A percentile compares a stretch with the other conserved stretches of the same genome.
Conservation (phyloP, 2,329 filamentous ascomycete species). For the Ophiobolus disseminans region DNA sequence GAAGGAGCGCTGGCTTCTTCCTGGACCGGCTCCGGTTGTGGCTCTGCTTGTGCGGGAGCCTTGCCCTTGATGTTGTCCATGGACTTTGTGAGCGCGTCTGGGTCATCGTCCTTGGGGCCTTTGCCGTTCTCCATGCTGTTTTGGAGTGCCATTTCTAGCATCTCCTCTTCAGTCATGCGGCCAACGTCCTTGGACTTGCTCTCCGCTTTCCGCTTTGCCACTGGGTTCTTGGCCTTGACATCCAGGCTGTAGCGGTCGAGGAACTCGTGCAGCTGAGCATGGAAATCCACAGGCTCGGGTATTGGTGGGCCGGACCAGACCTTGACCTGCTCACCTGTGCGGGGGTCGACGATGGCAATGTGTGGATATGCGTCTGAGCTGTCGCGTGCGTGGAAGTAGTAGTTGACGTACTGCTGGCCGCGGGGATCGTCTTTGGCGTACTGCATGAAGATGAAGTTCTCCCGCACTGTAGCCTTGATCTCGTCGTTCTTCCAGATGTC, state of each 20-base stretch:
- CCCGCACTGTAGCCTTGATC: constrained; percentile 79
- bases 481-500: constrained; percentile 93
- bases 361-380: constrained; percentile 92
- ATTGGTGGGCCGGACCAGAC: constrained; percentile 88
- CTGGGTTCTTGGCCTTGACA: constrained; percentile 88
- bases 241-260: constrained; percentile 95
- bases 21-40: constrained; percentile 23
- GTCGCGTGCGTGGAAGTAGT: constrained; percentile 84
- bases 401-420: constrained; percentile 82
- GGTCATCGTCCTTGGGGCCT: constrained; percentile 71
- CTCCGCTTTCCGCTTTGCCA: constrained; percentile 78
- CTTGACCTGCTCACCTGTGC: constrained; percentile 97
- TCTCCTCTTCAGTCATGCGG: constrained; percentile 95
- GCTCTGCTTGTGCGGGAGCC: constrained; percentile 27
- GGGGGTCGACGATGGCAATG: constrained; percentile 92
- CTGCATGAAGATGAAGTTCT: constrained; percentile 96
- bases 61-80: constrained; percentile 63
- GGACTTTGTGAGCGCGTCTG: constrained; percentile 84
- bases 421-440: constrained; percentile 85
- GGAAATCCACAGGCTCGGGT: constrained; percentile 77
- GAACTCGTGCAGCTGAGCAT: constrained; percentile 92
- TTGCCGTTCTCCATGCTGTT: constrained; percentile 75
- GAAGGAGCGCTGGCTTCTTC: constrained; percentile 42
- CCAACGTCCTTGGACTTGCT: constrained; percentile 76
- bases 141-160: constrained; percentile 91